These are phyloP conservation scores for Rhodotorula taiwanensis DNA, from an alignment of 768 basidiomycete species.

Conservation along the genomic window DNA sequence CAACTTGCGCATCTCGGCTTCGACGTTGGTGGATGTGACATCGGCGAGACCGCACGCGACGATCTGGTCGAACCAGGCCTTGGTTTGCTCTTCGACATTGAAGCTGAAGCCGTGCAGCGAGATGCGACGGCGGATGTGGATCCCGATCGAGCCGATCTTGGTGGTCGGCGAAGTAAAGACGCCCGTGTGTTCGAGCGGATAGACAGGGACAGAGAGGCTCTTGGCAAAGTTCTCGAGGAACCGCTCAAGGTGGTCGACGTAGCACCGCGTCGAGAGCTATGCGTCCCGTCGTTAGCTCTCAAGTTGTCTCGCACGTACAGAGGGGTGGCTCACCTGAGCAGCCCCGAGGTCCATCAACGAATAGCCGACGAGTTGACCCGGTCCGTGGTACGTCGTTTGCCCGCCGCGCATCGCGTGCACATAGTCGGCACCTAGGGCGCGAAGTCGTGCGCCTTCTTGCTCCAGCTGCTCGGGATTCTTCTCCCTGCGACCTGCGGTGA, in stretches of 20 bases:
- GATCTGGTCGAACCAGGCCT: slow-evolving; percentile 75
- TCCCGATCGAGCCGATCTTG: slow-evolving; percentile 92
- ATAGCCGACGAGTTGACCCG: slow-evolving; percentile 94
- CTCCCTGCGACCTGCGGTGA: slow-evolving; percentile 88
- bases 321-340: slow-evolving; percentile 55
- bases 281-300: too few relatives aligned
- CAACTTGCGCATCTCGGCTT: slow-evolving; percentile 14
- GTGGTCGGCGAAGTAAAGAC: slow-evolving; percentile 72
- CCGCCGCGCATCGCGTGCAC: slow-evolving; percentile 76
- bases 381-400: slow-evolving; percentile 92
- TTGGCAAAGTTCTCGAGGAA: slow-evolving; percentile 60
- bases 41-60: slow-evolving; percentile 85
- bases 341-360: slow-evolving; percentile 83
- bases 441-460: slow-evolving; percentile 57
- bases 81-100: slow-evolving; percentile 75
- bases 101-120: slow-evolving; percentile 92
- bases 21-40: slow-evolving; percentile 47
- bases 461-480: slow-evolving; percentile 44
- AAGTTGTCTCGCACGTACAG: too few relatives aligned
- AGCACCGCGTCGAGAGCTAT: slow-evolving; percentile 57
- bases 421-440: slow-evolving; percentile 76
- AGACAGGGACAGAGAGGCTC: slow-evolving; percentile 10
- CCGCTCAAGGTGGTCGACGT: slow-evolving; percentile 75
- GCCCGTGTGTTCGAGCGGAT: slow-evolving; percentile 58
- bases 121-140: slow-evolving; percentile 87